phyloP scores from a whole-genome alignment of 2,329 filamentous ascomycete genomes.

The Cyphellophora europaea region DNA sequence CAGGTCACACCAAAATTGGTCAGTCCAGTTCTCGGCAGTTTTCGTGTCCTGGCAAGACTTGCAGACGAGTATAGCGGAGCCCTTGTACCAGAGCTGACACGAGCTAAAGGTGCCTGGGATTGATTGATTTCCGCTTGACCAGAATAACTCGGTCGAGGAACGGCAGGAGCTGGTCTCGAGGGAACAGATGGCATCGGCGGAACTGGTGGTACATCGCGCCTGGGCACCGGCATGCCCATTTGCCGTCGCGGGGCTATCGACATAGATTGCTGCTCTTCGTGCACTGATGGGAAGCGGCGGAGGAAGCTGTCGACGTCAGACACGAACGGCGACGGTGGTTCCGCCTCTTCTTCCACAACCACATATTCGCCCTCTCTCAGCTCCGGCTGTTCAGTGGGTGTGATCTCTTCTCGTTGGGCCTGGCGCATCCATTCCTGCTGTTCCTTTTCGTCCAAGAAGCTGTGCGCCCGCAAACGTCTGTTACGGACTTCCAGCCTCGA shows the following conservation, averaged over 20 bases:
- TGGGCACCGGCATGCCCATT: slow-evolving; percentile 14
- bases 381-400: slow-evolving; percentile 28
- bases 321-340: slow-evolving; percentile 45
- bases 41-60: slow-evolving; percentile 32
- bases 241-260: slow-evolving; percentile 28
- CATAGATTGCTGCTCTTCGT: slow-evolving; percentile 48
- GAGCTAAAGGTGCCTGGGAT: slow-evolving; percentile 32
- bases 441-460: slow-evolving; percentile 71
- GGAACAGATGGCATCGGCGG: slow-evolving; percentile 47
- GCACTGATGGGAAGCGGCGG: slow-evolving; percentile 66
- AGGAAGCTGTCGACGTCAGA: slow-evolving; percentile 76
- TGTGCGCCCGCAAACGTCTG: slow-evolving; percentile 49
- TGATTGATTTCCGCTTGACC: slow-evolving; percentile 59
- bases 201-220: slow-evolving; percentile 28
- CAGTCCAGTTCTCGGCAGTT: slow-evolving; percentile 61
- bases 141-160: slow-evolving; percentile 67
- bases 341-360: slow-evolving; percentile 35
- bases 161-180: slow-evolving; percentile 57
- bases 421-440: slow-evolving; percentile 71
- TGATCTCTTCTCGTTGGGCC: slow-evolving; percentile 57
- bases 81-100: slow-evolving; percentile 35
- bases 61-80: slow-evolving; percentile 33
- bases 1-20: slow-evolving; percentile 75
- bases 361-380: slow-evolving; percentile 34
- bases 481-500: slow-evolving; percentile 47